Evolutionary conservation across 306 rosid genomes (phyloP).

Genomic region (Datisca glomerata): DNA sequence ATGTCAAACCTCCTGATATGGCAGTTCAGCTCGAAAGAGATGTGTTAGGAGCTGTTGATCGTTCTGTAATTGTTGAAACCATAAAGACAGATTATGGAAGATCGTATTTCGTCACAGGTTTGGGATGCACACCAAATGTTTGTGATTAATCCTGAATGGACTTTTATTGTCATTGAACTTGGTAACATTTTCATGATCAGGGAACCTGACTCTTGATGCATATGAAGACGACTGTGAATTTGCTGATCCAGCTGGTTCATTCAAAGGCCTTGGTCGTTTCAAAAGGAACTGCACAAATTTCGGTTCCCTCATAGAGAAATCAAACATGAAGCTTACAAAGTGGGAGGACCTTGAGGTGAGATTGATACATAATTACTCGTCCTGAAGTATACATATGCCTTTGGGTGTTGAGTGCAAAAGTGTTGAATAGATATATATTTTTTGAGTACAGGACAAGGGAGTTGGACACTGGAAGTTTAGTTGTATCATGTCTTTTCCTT

Average conservation of each 20-base stretch:
- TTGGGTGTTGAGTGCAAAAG: not conserved
- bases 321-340: constrained; percentile 80
- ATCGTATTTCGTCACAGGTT: constrained; percentile 61
- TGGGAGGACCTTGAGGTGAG: constrained; percentile 89
- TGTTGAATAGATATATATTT: not conserved
- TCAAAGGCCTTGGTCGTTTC: constrained; percentile 82
- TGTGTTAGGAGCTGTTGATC: constrained; percentile 35
- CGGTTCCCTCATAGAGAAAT: constrained; percentile 70
- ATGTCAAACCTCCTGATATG: constrained; percentile 23
- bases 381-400: not conserved
- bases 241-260: constrained; percentile 95
- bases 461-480: constrained; percentile 86
- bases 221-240: constrained; percentile 88
- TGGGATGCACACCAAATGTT: not conserved
- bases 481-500: constrained; percentile 71
- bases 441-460: constrained; percentile 57
- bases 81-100: constrained; percentile 41
- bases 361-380: not conserved
- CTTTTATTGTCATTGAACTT: not conserved
- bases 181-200: no score
- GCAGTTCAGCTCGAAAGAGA: constrained; percentile 27
- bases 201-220: constrained; percentile 74
- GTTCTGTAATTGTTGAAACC: constrained; percentile 30
- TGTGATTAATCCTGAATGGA: not conserved
- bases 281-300: constrained; percentile 92